These are phyloP conservation scores for Linnemannia elongata DNA, from an alignment of 192 early-diverging fungal species.

Conservation along the genomic window DNA sequence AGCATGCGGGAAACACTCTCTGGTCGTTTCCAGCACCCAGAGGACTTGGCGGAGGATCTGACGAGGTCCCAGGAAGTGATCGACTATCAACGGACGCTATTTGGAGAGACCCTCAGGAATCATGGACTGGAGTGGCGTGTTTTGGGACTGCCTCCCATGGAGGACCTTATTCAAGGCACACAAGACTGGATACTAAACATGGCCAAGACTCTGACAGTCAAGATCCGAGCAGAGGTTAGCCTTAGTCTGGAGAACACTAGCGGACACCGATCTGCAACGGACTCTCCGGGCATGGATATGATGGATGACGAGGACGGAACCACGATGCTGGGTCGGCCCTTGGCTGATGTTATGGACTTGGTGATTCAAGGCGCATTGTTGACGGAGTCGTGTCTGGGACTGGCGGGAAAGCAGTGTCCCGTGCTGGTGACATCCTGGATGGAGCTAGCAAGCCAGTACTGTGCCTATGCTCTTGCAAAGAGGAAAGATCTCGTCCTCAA, in stretches of 20 bases:
- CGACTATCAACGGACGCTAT: slow-evolving; percentile 45
- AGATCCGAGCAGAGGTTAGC: slow-evolving; percentile 39
- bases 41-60: slow-evolving; percentile 38
- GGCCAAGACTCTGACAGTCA: slow-evolving; percentile 35
- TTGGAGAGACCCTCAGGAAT: slow-evolving; percentile 43
- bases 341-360: slow-evolving; percentile 36
- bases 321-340: slow-evolving; percentile 1
- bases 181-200: slow-evolving; percentile 55
- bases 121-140: slow-evolving; percentile 45
- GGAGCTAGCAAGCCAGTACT: slow-evolving; percentile 40
- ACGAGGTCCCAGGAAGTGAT: slow-evolving; percentile 45
- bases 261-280: background rate
- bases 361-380: slow-evolving; percentile 49
- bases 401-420: slow-evolving; percentile 36
- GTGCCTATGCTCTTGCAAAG: slow-evolving; percentile 26
- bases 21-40: slow-evolving; percentile 45
- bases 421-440: slow-evolving; percentile 45
- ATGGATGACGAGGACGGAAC: slow-evolving; percentile 23
- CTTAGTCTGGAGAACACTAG: slow-evolving; percentile 21
- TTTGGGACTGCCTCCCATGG: slow-evolving; percentile 46
- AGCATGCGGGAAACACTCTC: slow-evolving; percentile 52
- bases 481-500: slow-evolving; percentile 22
- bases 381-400: slow-evolving; percentile 37
- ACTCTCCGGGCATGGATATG: slow-evolving; percentile 20
- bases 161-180: slow-evolving; percentile 34